Conservation (phyloP, 768 basidiomycete genomes). For the Cystobasidiopsis lactophilus region DNA sequence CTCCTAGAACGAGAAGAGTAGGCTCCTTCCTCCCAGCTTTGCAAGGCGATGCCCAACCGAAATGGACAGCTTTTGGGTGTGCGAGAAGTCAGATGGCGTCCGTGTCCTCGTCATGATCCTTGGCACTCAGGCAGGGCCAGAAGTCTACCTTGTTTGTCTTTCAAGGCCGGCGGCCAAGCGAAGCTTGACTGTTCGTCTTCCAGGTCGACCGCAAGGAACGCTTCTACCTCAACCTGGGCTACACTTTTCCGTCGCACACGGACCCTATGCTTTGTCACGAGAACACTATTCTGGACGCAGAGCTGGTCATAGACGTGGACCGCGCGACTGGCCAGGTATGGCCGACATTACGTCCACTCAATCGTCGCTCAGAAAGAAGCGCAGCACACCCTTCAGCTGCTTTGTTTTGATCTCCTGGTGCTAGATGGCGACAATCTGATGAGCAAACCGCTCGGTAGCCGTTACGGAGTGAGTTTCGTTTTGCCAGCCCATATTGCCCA, state of each 20-base stretch:
- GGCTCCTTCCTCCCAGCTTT: constrained; percentile 19
- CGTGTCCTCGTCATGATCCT: constrained; percentile 65
- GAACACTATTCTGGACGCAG: constrained; percentile 74
- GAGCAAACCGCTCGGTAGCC: constrained; percentile 50
- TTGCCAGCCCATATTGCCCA: no score
- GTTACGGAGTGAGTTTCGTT: constrained; percentile 53
- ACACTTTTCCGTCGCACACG: constrained; percentile 79
- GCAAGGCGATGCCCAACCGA: not conserved
- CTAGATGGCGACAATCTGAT: constrained; percentile 70
- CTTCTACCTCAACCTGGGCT: constrained; percentile 49
- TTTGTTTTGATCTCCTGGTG: constrained; percentile 84
- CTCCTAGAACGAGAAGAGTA: constrained; percentile 70
- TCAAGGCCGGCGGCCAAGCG: not conserved
- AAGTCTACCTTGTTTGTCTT: constrained; percentile 50
- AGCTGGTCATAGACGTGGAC: constrained; percentile 77
- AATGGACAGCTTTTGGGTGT: constrained; percentile 73
- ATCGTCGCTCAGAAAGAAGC: not conserved
- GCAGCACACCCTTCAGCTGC: constrained; percentile 57
- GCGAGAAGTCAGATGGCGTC: constrained; percentile 93
- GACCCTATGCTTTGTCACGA: constrained; percentile 42
- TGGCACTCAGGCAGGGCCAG: constrained; percentile 33
- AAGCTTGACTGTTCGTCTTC: not conserved
- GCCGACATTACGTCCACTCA: not conserved
- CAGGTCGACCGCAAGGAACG: constrained; percentile 89
- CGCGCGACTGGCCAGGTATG: constrained; percentile 46